phyloP scores from a whole-genome alignment of 495 filamentous ascomycete species.

The Podospora sp. region DNA sequence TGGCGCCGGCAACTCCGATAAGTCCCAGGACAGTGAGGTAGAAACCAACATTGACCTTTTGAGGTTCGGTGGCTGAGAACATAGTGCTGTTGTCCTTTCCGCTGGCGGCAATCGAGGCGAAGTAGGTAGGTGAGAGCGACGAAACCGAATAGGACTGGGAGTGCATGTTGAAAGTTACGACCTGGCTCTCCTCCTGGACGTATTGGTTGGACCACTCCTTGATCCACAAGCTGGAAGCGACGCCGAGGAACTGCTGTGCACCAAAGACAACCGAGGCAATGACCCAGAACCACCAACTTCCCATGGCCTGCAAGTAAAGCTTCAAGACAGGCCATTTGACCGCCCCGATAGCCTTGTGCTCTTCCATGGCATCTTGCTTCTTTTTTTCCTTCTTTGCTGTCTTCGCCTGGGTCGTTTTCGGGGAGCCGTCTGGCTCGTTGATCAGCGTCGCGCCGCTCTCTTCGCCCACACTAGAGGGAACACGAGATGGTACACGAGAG shows the following conservation, averaged over 20 bases:
- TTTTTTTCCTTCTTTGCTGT: conserved; percentile 49
- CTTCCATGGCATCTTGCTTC: conserved; percentile 59
- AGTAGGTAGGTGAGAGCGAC: conserved; percentile 38
- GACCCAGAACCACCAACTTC: conserved; percentile 92
- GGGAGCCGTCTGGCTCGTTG: conserved; percentile 43
- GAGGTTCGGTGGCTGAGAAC: conserved; percentile 29
- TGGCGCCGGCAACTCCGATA: conserved; percentile 72
- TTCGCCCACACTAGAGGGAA: conserved; percentile 67
- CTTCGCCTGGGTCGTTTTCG: conserved; percentile 36
- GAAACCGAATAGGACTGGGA: conserved; percentile 39
- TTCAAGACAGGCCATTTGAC: conserved; percentile 83
- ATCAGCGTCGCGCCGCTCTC: conserved; percentile 52
- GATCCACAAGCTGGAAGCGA: conserved; percentile 92
- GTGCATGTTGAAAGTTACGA: conserved; percentile 37
- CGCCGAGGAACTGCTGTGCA: conserved; percentile 77
- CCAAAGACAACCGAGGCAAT: conserved; percentile 71
- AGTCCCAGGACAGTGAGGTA: conserved; percentile 83
- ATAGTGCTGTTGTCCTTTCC: conserved; percentile 32
- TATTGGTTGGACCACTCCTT: conserved; percentile 76
- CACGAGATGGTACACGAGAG: conserved; percentile 72
- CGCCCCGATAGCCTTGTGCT: conserved; percentile 78
- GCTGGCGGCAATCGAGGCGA: conserved; percentile 40
- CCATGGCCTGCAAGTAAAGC: conserved; percentile 88
- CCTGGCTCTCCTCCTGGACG: conserved; percentile 38
- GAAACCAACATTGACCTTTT: conserved; percentile 75